A percentile compares a stretch with the other conserved stretches of the same genome.
Evolutionary conservation across 345 rosid genomes (phyloP).

Genomic region (Eucalyptus tenuipes): DNA sequence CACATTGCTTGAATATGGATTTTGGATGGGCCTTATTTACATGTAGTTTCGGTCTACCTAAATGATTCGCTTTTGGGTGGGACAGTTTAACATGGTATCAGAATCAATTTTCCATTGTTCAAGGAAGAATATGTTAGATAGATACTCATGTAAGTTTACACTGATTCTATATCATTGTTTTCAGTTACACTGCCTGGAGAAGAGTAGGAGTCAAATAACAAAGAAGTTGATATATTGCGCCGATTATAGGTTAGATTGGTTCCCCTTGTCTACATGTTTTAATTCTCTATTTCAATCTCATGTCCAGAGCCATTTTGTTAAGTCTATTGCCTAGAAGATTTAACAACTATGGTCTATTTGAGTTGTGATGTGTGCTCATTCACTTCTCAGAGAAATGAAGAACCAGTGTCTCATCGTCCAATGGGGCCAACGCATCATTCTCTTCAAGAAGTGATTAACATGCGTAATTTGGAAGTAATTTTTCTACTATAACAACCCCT

Average conservation of each 20-base stretch:
- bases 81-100: background rate
- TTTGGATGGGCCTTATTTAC: background rate
- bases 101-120: background rate
- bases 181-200: no score
- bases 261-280: background rate
- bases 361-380: no score
- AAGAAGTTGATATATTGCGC: conserved; percentile 69
- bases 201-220: conserved; percentile 20
- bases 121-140: no score
- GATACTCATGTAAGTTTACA: no score
- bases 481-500: no score
- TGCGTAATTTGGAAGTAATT: no score
- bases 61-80: background rate
- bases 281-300: background rate
- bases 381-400: no score
- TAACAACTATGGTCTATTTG: background rate
- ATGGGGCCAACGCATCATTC: no score
- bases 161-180: no score
- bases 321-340: background rate
- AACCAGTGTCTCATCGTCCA: no score
- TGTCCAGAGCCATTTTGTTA: no score
- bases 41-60: background rate
- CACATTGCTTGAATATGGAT: background rate
- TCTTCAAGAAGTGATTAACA: no score
- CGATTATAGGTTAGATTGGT: conserved; percentile 47